Base-by-base conservation (phyloP, 2,329 filamentous ascomycete genomes). In the Ophiostoma montium region DNA sequence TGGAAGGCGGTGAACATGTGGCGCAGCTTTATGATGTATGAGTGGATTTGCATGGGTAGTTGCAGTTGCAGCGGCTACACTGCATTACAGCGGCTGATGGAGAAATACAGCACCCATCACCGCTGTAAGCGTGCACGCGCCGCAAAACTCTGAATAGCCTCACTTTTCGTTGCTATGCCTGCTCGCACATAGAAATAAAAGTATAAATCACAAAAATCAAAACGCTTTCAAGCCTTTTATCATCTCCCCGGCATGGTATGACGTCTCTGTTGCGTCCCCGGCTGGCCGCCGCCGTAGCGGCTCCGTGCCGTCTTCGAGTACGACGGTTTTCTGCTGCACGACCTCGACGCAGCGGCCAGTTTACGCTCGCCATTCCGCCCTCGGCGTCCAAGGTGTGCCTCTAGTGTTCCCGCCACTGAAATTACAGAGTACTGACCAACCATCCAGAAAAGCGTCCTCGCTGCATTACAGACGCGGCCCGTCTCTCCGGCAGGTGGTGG, bases 341-440 rank as follows among this genome's bases (percentile, higher is more conserved):
- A 2, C 2, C 12, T 2, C 23, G 38, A 8, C 31, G 21, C 7
- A 47, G 48, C 21, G 53, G 54, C 47, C 51, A 52, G n/a, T 53
- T 58, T 16, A 57, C 56, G 2, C 16, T 58, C 2, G 35, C 46
- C 5, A 13, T 44, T 33, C 38, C 52, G 11, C 36, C 48, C 0
- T 44, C 48, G 1, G 21, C 54, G 4, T 49, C 50, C 33, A 56
- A 56, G 46, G 56, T 57, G n/a, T n/a, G n/a, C n/a, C n/a, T n/a
- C n/a, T n/a, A n/a, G n/a, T n/a, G n/a, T n/a, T n/a, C n/a, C n/a
- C n/a, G n/a, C n/a, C n/a, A n/a, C n/a, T n/a, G n/a, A n/a, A n/a
- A n/a, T n/a, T n/a, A n/a, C n/a, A n/a, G n/a, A 11, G 19, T 5
- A 8, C 16, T 46, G 35, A 27, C 27, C 16, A 15, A 9, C 13